These are phyloP conservation scores for Podaxis rugospora DNA, from an alignment of 768 basidiomycete genomes.

Conservation along the genomic window DNA sequence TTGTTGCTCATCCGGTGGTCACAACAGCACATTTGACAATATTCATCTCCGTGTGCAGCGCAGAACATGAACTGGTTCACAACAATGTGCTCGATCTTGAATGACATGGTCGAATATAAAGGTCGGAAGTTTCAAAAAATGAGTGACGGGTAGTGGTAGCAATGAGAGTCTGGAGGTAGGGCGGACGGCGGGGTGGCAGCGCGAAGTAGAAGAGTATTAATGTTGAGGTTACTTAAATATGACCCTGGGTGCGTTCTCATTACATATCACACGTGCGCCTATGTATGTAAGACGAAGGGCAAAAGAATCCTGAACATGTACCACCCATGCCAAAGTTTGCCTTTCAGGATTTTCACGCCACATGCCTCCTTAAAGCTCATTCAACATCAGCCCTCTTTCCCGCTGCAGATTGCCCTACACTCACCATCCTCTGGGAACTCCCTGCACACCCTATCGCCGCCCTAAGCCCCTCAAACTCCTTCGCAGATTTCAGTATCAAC, in stretches of 20 bases:
- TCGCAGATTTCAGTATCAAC: neutral
- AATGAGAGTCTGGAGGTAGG: neutral
- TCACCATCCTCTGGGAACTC: neutral
- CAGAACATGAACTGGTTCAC: slow-evolving; percentile 31
- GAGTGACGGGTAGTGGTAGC: neutral
- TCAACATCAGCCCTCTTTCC: neutral
- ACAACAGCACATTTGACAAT: slow-evolving; percentile 24
- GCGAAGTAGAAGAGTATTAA: neutral
- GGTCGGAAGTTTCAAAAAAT: neutral
- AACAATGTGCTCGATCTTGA: slow-evolving; percentile 16
- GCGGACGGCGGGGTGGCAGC: neutral
- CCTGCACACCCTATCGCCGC: neutral
- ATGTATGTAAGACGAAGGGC: no score
- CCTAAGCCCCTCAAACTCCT: neutral
- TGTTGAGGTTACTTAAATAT: slow-evolving; percentile 3
- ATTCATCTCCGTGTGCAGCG: slow-evolving; percentile 26
- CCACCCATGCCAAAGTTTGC: no score
- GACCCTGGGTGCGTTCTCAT: neutral
- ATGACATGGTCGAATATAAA: neutral
- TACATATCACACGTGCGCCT: neutral
- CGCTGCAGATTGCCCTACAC: neutral
- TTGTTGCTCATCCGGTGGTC: slow-evolving; percentile 32
- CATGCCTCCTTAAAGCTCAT: neutral
- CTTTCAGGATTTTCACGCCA: neutral
- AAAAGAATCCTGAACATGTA: no score